These are phyloP conservation scores for Fusarium stilboides DNA, from an alignment of 2,329 filamentous ascomycete genomes.

Conservation along the genomic window DNA sequence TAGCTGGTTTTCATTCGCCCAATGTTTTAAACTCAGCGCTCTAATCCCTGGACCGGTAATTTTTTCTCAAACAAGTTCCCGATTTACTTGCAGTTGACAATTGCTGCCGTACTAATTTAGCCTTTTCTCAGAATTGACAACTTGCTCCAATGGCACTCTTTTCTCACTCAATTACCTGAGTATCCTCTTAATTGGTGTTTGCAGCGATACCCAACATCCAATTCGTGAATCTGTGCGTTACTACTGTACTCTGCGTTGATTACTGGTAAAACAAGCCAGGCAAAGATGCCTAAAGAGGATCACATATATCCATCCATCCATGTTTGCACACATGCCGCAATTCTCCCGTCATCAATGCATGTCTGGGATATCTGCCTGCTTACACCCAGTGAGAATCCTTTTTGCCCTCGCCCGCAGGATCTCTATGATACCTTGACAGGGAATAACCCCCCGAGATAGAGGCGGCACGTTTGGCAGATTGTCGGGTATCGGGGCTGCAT, in stretches of 20 bases:
- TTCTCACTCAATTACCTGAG: background rate
- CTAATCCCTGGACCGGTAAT: slow-evolving; percentile 29
- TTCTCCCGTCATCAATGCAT: slow-evolving; percentile 32
- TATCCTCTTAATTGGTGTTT: too few relatives aligned
- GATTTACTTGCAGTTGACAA: slow-evolving; percentile 13
- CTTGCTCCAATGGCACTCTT: background rate
- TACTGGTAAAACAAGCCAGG: background rate
- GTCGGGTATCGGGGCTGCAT: slow-evolving; percentile 35
- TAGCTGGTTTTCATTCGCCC: slow-evolving; percentile 17
- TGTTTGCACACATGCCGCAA: slow-evolving; percentile 11
- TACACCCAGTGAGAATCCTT: slow-evolving; percentile 16
- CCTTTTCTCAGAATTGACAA: background rate
- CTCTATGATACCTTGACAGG: slow-evolving; percentile 33
- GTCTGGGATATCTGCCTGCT: slow-evolving; percentile 6
- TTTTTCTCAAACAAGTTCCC: slow-evolving; percentile 11
- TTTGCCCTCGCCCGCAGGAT: slow-evolving; percentile 26
- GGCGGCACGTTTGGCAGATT: slow-evolving; percentile 22
- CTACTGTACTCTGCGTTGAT: background rate
- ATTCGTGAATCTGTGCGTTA: too few relatives aligned
- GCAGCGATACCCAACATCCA: too few relatives aligned
- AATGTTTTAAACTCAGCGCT: slow-evolving; percentile 12
- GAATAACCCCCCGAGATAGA: slow-evolving; percentile 1
- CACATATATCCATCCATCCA: slow-evolving; percentile 11
- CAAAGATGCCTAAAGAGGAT: background rate
- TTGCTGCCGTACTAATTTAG: slow-evolving; percentile 13